Evolutionary conservation across 2,329 filamentous ascomycete genomes (phyloP).

Genomic region (Colletotrichum tabaci): DNA sequence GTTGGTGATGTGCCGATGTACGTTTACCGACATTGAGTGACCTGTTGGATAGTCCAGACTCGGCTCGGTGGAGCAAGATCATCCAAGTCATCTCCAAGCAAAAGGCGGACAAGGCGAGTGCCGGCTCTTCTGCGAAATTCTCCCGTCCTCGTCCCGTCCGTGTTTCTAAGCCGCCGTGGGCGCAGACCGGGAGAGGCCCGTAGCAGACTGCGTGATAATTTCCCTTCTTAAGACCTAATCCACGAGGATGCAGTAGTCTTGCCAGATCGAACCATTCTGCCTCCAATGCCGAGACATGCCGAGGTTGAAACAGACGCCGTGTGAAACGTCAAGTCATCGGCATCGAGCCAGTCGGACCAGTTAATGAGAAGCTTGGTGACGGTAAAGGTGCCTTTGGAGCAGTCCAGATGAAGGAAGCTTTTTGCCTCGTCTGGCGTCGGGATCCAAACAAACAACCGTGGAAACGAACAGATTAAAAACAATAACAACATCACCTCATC

Average conservation of each 20-base stretch:
- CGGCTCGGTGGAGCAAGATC: neutral
- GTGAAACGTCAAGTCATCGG: constrained; percentile 16
- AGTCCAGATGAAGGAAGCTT: too few relatives aligned
- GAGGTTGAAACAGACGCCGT: constrained; percentile 32
- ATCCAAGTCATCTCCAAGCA: neutral
- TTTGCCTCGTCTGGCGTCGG: too few relatives aligned
- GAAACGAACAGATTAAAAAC: too few relatives aligned
- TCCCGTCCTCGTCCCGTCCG: neutral
- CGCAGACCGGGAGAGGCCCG: neutral
- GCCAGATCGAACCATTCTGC: constrained; percentile 15
- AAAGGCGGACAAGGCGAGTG: neutral
- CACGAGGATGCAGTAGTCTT: constrained; percentile 2
- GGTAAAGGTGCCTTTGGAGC: neutral
- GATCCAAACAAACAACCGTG: too few relatives aligned
- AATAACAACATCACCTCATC: too few relatives aligned
- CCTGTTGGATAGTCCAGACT: neutral
- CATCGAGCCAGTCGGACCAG: neutral
- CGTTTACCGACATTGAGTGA: too few relatives aligned
- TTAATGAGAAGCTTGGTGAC: neutral
- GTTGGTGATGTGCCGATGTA: neutral
- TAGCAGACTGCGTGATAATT: neutral
- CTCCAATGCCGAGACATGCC: constrained; percentile 25
- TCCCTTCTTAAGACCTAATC: constrained; percentile 10
- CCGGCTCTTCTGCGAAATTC: neutral
- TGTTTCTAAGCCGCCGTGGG: neutral